Evolutionary conservation across 1,284 basidiomycete genomes (phyloP), one percentile per base, ranked within the genome.

Genomic region (Ceratobasidium sp.): DNA sequence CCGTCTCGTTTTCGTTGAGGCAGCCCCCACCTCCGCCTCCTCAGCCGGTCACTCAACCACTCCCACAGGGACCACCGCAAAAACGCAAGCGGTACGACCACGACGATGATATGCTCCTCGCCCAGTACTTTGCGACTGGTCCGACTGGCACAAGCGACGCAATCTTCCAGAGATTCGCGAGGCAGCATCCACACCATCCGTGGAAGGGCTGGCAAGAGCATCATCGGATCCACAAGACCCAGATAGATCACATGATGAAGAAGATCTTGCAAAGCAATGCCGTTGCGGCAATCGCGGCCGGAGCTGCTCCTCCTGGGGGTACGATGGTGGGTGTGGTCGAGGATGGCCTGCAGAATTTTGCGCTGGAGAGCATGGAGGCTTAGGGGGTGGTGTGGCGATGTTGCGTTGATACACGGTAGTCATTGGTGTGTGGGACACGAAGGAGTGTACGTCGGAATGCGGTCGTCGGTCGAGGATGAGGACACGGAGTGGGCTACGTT

Each of bases 131-230:
- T 76, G 80, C 80, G 71, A 83, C 80, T 49, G 87, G 87, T 70
- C 87, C 87, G 0, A 86, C 90, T 71, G 90, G 90, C 3, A 92
- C 90, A 1, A 89, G 87, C 2, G 90, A 93, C 76, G 88, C 87
- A 77, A 83, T 91, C 64, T 92, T 92, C 75, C 91, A 92, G 75
- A 82, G 82, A 0, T 92, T 92, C 76, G 90, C 85, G 15, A 82
- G 87, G 71, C 69, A 81, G 78, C 83, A 92, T 78, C 85, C 91
- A 4, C 90, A 92, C 76, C 91, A 93, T 80, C 91, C 91, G 0
- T 93, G 91, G 91, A 93, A 93, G 77, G 91, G 91, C 25, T 93
- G 91, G 91, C 91, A 93, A 76, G 91, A 93, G 74, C 91, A 93
- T 75, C 87, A 92, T 77, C 85, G 91, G 47, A 90, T 92, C 74